Evolutionary conservation across 495 filamentous ascomycete genomes (phyloP).

Genomic region (Entonaema liquescens): DNA sequence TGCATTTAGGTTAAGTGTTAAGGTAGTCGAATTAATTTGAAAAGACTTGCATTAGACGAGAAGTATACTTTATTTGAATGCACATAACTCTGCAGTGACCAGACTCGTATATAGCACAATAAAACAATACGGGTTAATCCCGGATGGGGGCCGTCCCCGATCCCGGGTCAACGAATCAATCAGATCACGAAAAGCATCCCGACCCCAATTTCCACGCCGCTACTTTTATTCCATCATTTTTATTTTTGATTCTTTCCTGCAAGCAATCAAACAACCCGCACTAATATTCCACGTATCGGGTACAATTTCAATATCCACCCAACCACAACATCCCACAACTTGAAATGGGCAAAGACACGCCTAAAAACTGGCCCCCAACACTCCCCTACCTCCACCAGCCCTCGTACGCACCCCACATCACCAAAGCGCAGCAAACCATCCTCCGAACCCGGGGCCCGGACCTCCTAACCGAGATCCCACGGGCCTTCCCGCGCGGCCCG

Average conservation of each 20-base stretch:
- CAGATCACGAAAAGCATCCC: not conserved
- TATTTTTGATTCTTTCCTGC: not conserved
- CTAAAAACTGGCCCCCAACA: conserved; percentile 66
- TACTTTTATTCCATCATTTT: not conserved
- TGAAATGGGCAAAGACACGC: conserved; percentile 44
- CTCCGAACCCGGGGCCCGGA: conserved; percentile 47
- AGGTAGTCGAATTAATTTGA: too few relatives aligned
- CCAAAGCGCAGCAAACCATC: conserved; percentile 47
- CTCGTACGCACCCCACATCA: conserved; percentile 58
- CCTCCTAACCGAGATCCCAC: conserved; percentile 46
- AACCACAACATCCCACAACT: not conserved
- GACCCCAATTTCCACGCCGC: not conserved
- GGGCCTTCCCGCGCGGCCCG: conserved; percentile 52
- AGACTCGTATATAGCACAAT: not conserved
- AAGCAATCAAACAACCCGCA: not conserved
- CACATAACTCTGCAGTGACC: too few relatives aligned
- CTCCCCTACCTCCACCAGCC: conserved; percentile 63
- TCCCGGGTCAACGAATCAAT: not conserved
- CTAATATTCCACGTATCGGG: not conserved
- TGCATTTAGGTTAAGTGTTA: too few relatives aligned
- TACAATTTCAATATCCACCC: not conserved
- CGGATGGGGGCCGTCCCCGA: not conserved
- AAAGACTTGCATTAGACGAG: too few relatives aligned
- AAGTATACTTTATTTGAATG: too few relatives aligned
- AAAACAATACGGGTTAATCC: not conserved